Evolutionary conservation across 164 flowering plant species (phyloP).

Genomic region (Vitis rupestris): DNA sequence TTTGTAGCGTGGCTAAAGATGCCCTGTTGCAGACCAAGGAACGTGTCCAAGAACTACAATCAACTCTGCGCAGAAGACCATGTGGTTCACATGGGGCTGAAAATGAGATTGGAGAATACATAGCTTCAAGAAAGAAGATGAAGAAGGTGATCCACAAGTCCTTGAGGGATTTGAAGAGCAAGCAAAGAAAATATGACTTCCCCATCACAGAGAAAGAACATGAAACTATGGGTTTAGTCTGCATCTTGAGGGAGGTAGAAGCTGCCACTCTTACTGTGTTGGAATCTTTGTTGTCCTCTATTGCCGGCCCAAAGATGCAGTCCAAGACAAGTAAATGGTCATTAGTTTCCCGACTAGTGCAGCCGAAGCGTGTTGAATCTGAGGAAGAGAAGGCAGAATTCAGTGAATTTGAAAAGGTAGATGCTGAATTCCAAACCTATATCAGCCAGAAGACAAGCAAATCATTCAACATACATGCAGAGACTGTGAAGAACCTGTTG

Average conservation of each 20-base stretch:
- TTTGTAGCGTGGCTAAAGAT: slow-evolving; percentile 12
- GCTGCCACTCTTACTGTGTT: not conserved
- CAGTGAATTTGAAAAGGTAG: slow-evolving; percentile 4
- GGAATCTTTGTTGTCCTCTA: slow-evolving; percentile 6
- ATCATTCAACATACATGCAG: not conserved
- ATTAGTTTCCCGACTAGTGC: not conserved
- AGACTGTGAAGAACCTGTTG: slow-evolving; percentile 13
- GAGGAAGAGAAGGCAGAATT: not conserved
- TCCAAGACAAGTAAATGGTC: not conserved
- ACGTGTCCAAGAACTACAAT: slow-evolving; percentile 16
- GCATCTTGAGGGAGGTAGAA: slow-evolving; percentile 5
- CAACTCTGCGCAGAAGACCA: slow-evolving; percentile 17
- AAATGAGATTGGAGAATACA: slow-evolving; percentile 11
- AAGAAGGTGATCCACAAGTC: not conserved
- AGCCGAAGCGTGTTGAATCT: not conserved
- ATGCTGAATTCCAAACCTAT: not conserved
- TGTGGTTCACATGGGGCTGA: not conserved
- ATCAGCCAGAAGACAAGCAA: slow-evolving; percentile 1
- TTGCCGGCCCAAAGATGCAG: not conserved
- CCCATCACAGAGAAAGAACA: too few relatives aligned
- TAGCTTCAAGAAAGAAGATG: slow-evolving; percentile 13
- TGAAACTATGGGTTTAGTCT: not conserved
- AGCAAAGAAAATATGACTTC: too few relatives aligned
- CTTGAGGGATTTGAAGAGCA: too few relatives aligned
- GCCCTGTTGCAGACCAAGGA: slow-evolving; percentile 18